Conservation (phyloP, 805 yeast genomes). For the Komagataella pseudopastoris region DNA sequence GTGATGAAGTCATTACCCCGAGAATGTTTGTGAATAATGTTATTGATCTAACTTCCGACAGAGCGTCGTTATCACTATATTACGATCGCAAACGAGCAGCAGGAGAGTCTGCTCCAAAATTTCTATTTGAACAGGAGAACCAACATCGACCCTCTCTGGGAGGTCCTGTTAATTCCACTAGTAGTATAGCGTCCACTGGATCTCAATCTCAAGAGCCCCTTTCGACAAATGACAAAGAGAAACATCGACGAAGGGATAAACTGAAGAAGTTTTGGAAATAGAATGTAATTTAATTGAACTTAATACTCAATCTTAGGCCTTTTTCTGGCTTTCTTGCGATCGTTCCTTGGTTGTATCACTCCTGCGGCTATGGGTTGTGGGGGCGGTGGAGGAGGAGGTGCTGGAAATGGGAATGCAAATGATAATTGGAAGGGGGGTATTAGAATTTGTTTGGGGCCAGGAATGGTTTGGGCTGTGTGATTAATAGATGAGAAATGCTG, state of each 20-base stretch:
- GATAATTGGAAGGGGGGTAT: background rate
- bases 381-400: background rate
- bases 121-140: conserved; percentile 19
- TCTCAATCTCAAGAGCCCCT: background rate
- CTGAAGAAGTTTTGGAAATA: background rate
- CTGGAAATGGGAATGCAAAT: background rate
- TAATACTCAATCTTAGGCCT: background rate
- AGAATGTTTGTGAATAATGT: conserved; percentile 22
- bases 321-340: background rate
- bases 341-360: background rate
- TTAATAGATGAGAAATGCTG: background rate
- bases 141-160: background rate
- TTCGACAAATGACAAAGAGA: background rate
- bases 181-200: background rate
- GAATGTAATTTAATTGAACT: background rate
- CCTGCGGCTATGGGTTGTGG: background rate
- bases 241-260: background rate
- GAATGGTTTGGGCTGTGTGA: background rate
- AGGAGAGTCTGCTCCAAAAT: conserved; percentile 22
- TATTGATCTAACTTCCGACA: conserved; percentile 19
- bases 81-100: conserved; percentile 15
- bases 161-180: background rate
- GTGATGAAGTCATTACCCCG: conserved; percentile 60
- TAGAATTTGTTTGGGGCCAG: background rate
- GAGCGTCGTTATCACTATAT: conserved; percentile 27